Evolutionary conservation across 805 yeast species (phyloP).

Genomic region (Nakazawaea peltata): DNA sequence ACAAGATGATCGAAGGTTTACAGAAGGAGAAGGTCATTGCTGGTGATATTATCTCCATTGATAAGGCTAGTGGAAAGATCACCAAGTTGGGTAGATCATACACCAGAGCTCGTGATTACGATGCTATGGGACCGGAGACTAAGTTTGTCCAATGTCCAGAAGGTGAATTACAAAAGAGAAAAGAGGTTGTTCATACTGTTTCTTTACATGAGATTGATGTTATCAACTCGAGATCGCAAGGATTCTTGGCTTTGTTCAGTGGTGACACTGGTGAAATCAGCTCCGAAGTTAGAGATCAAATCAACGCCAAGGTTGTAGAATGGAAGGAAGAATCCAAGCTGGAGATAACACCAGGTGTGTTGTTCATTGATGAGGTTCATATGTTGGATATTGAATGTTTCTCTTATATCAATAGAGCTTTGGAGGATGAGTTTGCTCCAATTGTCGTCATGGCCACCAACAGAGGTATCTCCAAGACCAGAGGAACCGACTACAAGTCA

Average conservation of each 20-base stretch:
- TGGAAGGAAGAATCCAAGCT: conserved; percentile 99
- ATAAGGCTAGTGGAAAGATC: conserved; percentile 91
- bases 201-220: conserved; percentile 96
- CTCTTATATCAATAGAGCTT: conserved; percentile 90
- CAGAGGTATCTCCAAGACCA: conserved; percentile 86
- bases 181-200: conserved; percentile 96
- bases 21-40: conserved; percentile 93
- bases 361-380: conserved; percentile 96
- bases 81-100: conserved; percentile 93
- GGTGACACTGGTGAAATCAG: conserved; percentile 98
- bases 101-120: conserved; percentile 94
- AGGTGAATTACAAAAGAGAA: conserved; percentile 95
- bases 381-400: conserved; percentile 97
- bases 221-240: conserved; percentile 95
- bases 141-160: conserved; percentile 98
- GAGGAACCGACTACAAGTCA: conserved; percentile 89
- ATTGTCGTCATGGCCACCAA: conserved; percentile 98
- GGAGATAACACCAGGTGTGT: conserved; percentile 93
- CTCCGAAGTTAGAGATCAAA: conserved; percentile 92
- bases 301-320: conserved; percentile 92
- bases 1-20: conserved; percentile 89
- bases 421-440: conserved; percentile 95
- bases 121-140: conserved; percentile 98
- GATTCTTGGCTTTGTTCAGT: conserved; percentile 89
- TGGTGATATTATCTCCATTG: conserved; percentile 94